Evolutionary conservation across 345 rosid species (phyloP).

Genomic region (Lenwebbia sp.): DNA sequence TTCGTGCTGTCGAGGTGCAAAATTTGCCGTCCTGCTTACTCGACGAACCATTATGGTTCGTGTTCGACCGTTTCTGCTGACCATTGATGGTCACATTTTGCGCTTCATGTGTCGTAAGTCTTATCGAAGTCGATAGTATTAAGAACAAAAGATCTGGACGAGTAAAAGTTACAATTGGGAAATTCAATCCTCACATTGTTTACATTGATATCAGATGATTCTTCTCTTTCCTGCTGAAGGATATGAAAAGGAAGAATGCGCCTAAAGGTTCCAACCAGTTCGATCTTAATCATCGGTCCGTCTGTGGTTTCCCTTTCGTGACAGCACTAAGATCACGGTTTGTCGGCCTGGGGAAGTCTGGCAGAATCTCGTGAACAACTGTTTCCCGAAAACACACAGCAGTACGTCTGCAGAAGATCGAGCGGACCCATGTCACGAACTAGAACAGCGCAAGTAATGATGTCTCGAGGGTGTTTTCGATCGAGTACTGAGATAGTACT

Average conservation of each 20-base stretch:
- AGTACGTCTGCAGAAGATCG: background rate
- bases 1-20: background rate
- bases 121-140: background rate
- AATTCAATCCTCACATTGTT: background rate
- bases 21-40: background rate
- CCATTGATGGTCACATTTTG: fast-evolving
- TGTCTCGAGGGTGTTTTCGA: background rate
- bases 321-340: background rate
- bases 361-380: background rate
- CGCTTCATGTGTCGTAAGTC: background rate
- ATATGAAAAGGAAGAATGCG: background rate
- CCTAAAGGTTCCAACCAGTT: background rate
- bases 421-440: background rate
- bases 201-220: background rate
- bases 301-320: background rate
- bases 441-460: background rate
- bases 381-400: background rate
- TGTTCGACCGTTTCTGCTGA: background rate
- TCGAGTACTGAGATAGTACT: background rate
- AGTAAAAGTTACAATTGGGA: background rate
- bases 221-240: background rate
- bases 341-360: background rate
- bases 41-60: background rate
- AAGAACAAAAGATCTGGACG: background rate
- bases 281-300: background rate